Percentiles rank a stretch among this genome's conserved stretches.
Conservation (phyloP, 1,284 basidiomycete species). For the Sporisorium iseilematis-ciliati region DNA sequence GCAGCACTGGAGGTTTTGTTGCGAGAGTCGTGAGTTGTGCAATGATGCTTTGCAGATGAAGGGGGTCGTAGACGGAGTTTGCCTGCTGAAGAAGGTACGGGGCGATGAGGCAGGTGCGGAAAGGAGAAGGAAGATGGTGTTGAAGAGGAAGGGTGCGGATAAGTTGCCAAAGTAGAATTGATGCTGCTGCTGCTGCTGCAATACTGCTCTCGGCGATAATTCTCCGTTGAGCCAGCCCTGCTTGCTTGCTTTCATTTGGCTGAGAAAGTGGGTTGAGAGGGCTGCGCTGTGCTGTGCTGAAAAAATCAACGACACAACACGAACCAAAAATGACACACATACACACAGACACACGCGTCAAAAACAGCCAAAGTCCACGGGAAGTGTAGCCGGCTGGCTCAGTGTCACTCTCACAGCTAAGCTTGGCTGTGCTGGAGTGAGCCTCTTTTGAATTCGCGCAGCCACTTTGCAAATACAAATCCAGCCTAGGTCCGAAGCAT, state of each 20-base stretch:
- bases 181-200: too few relatives aligned
- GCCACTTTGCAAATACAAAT: neutral
- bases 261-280: neutral
- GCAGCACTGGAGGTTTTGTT: neutral
- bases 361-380: neutral
- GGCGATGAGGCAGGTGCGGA: neutral
- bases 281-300: conserved; percentile 4
- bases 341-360: conserved; percentile 9
- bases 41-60: neutral
- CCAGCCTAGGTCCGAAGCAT: neutral
- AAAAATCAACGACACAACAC: conserved; percentile 1
- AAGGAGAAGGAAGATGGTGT: neutral
- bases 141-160: neutral
- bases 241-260: conserved; percentile 2
- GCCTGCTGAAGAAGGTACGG: neutral
- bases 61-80: neutral
- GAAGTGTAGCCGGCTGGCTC: neutral
- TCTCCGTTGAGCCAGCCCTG: conserved; percentile 8
- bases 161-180: neutral
- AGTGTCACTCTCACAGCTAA: neutral
- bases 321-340: conserved; percentile 6
- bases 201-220: conserved; percentile 13
- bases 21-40: neutral
- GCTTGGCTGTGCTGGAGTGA: conserved; percentile 1
- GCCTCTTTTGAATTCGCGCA: neutral